Conservation (phyloP, 2,329 filamentous ascomycete genomes). For the Epicoccum sorghinum region DNA sequence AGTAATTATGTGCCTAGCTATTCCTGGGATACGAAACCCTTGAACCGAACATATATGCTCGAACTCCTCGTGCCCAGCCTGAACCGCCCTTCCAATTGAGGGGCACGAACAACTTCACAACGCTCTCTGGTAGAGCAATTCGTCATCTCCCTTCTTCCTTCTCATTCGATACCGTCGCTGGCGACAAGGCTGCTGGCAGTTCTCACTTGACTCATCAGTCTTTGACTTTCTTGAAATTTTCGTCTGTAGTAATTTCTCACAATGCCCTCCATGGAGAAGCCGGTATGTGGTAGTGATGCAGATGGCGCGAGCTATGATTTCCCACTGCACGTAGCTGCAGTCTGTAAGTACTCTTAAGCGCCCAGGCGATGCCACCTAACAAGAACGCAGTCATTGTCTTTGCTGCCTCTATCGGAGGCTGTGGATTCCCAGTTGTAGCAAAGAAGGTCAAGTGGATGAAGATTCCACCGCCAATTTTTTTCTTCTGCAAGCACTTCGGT, state of each 20-base stretch:
- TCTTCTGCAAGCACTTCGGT: conserved; percentile 66
- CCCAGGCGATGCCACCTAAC: conserved; percentile 17
- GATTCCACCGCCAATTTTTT: conserved; percentile 63
- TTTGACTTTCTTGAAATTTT: conserved; percentile 20
- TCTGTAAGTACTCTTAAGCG: conserved; percentile 39
- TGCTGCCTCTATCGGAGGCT: conserved; percentile 44
- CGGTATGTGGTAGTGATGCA: conserved; percentile 39
- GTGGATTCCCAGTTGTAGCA: conserved; percentile 48
- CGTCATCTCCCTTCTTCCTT: conserved; percentile 25
- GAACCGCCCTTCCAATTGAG: conserved; percentile 26
- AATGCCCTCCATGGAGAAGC: conserved; percentile 41
- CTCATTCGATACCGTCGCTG: conserved; percentile 39
- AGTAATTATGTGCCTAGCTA: conserved; percentile 36
- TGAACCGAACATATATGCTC: conserved; percentile 37
- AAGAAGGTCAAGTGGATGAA: conserved; percentile 64
- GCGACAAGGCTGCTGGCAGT: conserved; percentile 43
- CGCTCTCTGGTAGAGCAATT: conserved; percentile 45
- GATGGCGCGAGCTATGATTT: conserved; percentile 43
- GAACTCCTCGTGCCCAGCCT: conserved; percentile 35
- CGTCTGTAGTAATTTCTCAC: conserved; percentile 23
- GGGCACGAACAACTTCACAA: conserved; percentile 26
- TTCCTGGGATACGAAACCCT: conserved; percentile 25
- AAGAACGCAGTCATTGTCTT: conserved; percentile 44
- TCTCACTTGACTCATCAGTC: conserved; percentile 21
- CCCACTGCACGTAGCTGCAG: conserved; percentile 46